Evolutionary conservation across 1,139 yeast genomes (phyloP).

Genomic region (Magnusiomyces sp.): DNA sequence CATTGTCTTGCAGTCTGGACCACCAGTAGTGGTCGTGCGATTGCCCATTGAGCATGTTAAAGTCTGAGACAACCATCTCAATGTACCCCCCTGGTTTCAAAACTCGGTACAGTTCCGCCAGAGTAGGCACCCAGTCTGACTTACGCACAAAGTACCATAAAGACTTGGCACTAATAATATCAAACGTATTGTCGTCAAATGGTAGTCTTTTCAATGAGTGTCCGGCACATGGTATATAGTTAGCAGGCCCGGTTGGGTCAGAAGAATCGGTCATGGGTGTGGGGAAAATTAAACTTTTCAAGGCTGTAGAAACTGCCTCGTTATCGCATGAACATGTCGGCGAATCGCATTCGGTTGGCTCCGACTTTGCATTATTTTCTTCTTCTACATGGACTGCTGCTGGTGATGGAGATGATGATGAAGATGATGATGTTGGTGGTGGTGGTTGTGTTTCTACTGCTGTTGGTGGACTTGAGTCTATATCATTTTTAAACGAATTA

Average conservation of each 20-base stretch:
- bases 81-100: conserved; percentile 36
- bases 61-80: conserved; percentile 30
- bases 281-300: conserved; percentile 8
- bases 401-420: background rate
- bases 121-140: conserved; percentile 31
- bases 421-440: background rate
- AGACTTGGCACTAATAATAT: conserved; percentile 29
- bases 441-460: background rate
- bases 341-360: background rate
- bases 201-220: conserved; percentile 28
- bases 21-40: conserved; percentile 23
- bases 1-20: conserved; percentile 21
- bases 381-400: background rate
- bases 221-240: conserved; percentile 28
- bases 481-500: background rate
- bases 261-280: conserved; percentile 3
- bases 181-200: conserved; percentile 31
- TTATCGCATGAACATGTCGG: conserved; percentile 5
- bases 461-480: background rate
- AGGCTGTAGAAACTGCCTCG: conserved; percentile 15
- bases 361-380: conserved; percentile 3
- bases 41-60: conserved; percentile 22
- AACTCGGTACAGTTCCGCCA: conserved; percentile 34
- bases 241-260: conserved; percentile 24
- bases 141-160: conserved; percentile 28